Evolutionary conservation across 192 early-diverging fungal genomes (phyloP).

Genomic region (Diversispora eburnea): DNA sequence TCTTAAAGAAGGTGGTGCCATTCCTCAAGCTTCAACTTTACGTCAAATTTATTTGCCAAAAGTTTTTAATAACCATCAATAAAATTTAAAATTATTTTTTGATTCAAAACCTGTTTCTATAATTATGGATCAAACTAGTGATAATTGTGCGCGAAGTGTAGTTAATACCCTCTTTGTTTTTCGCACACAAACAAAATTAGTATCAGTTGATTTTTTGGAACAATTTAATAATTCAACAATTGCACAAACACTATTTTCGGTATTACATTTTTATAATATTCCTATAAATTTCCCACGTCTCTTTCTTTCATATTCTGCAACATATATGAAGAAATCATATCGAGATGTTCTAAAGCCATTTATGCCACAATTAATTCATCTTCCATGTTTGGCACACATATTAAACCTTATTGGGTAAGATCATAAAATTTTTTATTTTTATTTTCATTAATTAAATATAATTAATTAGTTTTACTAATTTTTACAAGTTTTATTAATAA

Average conservation of each 20-base stretch:
- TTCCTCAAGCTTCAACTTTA: conserved; percentile 8
- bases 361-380: not conserved
- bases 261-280: conserved; percentile 5
- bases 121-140: conserved; percentile 7
- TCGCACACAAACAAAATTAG: not conserved
- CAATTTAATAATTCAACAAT: conserved; percentile 6
- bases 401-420: not conserved
- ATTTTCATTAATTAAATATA: too few species aligned
- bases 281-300: not conserved
- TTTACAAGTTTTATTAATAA: not conserved
- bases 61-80: not conserved
- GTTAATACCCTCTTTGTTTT: conserved; percentile 15
- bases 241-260: not conserved
- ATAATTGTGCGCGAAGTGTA: not conserved
- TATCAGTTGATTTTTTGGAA: conserved; percentile 13
- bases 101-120: conserved; percentile 1
- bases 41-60: conserved; percentile 2
- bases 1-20: conserved; percentile 10
- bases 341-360: not conserved
- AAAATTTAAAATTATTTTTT: not conserved
- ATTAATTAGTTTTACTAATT: too few species aligned
- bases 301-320: conserved; percentile 9
- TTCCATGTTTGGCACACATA: not conserved
- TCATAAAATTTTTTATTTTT: too few species aligned
- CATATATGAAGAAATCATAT: conserved; percentile 14